These are phyloP conservation scores for Monosporascus sp. DNA, from an alignment of 2,329 filamentous ascomycete genomes.

Conservation along the genomic window DNA sequence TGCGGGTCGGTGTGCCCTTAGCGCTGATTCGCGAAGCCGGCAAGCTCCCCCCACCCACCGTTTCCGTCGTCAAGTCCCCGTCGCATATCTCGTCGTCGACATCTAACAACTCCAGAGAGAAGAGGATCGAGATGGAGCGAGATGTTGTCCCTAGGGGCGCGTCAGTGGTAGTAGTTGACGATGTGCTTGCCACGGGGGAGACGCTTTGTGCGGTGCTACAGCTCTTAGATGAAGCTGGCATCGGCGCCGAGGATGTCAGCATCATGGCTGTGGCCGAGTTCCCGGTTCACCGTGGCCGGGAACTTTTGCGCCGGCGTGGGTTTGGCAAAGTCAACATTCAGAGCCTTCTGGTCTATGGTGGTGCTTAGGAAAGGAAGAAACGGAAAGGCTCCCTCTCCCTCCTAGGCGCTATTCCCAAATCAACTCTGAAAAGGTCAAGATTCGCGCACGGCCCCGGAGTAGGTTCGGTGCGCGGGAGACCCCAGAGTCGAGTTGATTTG, in stretches of 20 bases:
- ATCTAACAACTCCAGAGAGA: slow-evolving; percentile 18
- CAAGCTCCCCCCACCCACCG: slow-evolving; percentile 53
- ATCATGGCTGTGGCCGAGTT: slow-evolving; percentile 56
- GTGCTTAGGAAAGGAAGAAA: slow-evolving; percentile 26
- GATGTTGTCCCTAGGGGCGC: slow-evolving; percentile 33
- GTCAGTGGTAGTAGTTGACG: slow-evolving; percentile 53
- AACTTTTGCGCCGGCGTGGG: slow-evolving; percentile 37
- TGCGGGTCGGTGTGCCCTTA: slow-evolving; percentile 35
- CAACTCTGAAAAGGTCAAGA: no score
- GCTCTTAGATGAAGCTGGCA: slow-evolving; percentile 39
- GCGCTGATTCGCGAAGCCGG: slow-evolving; percentile 48
- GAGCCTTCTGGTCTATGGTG: slow-evolving; percentile 48
- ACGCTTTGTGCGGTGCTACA: slow-evolving; percentile 49
- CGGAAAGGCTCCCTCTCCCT: no score
- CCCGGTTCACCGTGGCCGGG: slow-evolving; percentile 46
- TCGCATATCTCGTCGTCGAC: slow-evolving; percentile 51
- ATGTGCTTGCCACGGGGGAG: slow-evolving; percentile 51
- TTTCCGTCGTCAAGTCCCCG: slow-evolving; percentile 40
- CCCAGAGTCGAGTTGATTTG: no score
- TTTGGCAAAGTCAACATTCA: slow-evolving; percentile 47
- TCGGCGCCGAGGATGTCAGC: slow-evolving; percentile 35
- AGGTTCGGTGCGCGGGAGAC: no score
- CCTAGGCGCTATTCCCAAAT: no score
- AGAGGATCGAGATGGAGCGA: slow-evolving; percentile 44
- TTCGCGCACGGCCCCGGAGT: no score